Evolutionary conservation across 2,329 filamentous ascomycete genomes (phyloP), one percentile per base, ranked within the genome.

Genomic region (Pseudogymnoascus sp.): DNA sequence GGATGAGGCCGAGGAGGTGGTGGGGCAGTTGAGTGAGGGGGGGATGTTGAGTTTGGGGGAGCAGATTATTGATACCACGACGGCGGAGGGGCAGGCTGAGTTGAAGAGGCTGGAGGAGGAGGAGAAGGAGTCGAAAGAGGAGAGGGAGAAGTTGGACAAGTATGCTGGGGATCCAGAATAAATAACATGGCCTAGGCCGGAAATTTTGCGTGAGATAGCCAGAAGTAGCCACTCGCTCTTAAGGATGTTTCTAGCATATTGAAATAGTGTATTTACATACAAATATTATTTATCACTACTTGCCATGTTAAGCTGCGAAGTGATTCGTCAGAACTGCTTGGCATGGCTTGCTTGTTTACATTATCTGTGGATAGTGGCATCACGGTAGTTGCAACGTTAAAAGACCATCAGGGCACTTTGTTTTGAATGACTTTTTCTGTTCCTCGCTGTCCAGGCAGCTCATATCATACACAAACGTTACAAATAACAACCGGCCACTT

Each of bases 51-150:
- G 90, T 74, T 76, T 99, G 61, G 92, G 98, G 75, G 88, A 96
- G 73, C 88, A 96, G 61, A 92, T 99, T 62, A 96, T 99, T 69
- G 95, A 99, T 77, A 91, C 92, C 1, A 99, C 92, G 54, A 96
- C 93, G 2, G 88, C 92, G 73, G 88, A 95, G 74, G 93, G 93
- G 2, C 84, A 88, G 79, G 85, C 87, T 74, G 87, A 87, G 73
- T 81, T 93, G 70, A 88, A 90, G 77, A 85, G 92, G 68, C 83
- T 96, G 66, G 88, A 92, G 75, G 81, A 83, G 25, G 79, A 84
- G 68, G 81, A 79, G 68, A 73, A 71, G 64, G 68, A 69, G 5
- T 64, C 64, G 8, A 66, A 66, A 13, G 64, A 68, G 45, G 63
- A 69, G 23, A 64, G 68, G 8, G 69, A 71, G 36, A 71, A 72